Evolutionary conservation across 208 protist species (phyloP), one percentile per base, ranked within the genome.

Genomic region (Trypanosoma theileri): DNA sequence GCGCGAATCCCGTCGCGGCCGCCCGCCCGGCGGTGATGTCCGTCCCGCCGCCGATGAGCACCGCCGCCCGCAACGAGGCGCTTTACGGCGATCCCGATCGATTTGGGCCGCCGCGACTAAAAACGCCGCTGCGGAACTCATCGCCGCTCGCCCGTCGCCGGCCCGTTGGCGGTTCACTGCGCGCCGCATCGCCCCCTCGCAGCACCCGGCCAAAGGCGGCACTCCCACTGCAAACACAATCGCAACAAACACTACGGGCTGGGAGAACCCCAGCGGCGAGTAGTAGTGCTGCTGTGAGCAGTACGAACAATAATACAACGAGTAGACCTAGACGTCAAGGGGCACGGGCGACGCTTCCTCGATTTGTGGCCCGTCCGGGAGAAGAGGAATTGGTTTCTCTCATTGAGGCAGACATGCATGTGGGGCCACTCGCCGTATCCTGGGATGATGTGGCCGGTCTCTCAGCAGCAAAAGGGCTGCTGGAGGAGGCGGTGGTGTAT

Each of bases 401-500:
- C 44, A 93, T 96, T 51, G 91, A 92, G 64, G 84, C 74, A 7
- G 91, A 96, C 57, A 96, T 96, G 87, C 76, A 91, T 69, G 79
- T 91, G 7, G 76, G 75, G 41, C 75, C 74, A 22, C 72, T 91
- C 59, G 60, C 73, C 17, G 82, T 95, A 26, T 78, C 82, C 56
- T 98, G 88, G 88, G 79, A 91, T 51, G 91, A 97, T 69, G 92
- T 98, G 60, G 91, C 91, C 16, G 96, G 93, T 19, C 80, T 95
- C 3, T 81, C 95, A 21, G 86, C 94, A 62, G 93, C 93, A n/a
- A 98, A 98, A 71, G 74, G 76, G 3, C 67, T 94, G 51, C 71
- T 98, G 22, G 84, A 97, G 56, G 96, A 98, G 72, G 90, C 94
- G 31, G 90, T 98, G 26, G 89, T 98, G 64, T 95, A 92, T 64